Conservation (phyloP, 169 alveolate species). For the Eimeria tenella region DNA sequence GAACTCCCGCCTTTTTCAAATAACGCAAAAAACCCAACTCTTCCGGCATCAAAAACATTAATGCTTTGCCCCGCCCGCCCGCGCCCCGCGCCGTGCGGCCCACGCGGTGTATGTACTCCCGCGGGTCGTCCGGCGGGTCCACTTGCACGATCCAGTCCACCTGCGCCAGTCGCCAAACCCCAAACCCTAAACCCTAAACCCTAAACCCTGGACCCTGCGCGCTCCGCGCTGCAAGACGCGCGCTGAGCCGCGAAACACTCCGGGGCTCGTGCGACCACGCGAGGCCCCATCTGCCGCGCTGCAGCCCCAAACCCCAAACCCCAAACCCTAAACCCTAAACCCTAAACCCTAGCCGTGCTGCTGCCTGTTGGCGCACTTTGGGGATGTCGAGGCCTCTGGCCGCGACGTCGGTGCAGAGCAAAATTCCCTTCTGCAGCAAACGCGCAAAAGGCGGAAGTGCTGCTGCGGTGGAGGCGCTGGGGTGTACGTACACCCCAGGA, state of each 20-base stretch:
- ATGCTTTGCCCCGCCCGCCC: slow-evolving; percentile 96
- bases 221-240: not conserved
- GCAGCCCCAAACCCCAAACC: not conserved
- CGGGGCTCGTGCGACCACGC: too few species aligned
- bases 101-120: slow-evolving; percentile 99
- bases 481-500: not conserved
- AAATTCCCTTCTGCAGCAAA: slow-evolving; percentile 89
- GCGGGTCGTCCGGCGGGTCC: slow-evolving; percentile 99
- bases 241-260: too few species aligned
- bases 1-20: slow-evolving; percentile 81
- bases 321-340: not conserved
- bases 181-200: not conserved
- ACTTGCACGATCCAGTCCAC: slow-evolving; percentile 99
- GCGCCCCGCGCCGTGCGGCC: slow-evolving; percentile 99
- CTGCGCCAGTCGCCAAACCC: not conserved
- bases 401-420: slow-evolving; percentile 99
- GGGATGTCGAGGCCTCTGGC: slow-evolving; percentile 99
- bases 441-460: not conserved
- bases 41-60: slow-evolving; percentile 98
- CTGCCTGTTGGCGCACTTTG: slow-evolving; percentile 81
- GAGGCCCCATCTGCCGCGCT: slow-evolving; percentile 86
- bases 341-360: not conserved
- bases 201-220: not conserved
- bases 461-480: too few species aligned
- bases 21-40: slow-evolving; percentile 89